A percentile compares a stretch with the other conserved stretches of the same genome.
phyloP scores from a whole-genome alignment of 768 basidiomycete genomes.

The Coprinellus aureogranulatus region DNA sequence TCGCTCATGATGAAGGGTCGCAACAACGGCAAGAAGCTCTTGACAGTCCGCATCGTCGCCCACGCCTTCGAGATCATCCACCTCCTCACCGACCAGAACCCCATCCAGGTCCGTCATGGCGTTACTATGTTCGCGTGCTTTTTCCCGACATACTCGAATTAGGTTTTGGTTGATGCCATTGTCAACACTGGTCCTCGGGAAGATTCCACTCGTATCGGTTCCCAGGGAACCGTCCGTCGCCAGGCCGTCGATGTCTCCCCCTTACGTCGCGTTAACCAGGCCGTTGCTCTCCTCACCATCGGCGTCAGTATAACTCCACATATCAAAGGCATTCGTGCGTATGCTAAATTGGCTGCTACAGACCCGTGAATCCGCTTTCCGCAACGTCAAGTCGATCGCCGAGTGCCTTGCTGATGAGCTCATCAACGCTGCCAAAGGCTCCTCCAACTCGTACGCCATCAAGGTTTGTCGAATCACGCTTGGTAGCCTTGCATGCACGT shows the following conservation, averaged over 20 bases:
- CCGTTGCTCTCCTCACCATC: conserved; percentile 89
- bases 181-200: conserved; percentile 99
- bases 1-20: conserved; percentile 99
- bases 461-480: conserved; percentile 59
- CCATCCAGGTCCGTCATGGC: conserved; percentile 76
- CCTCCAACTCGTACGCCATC: conserved; percentile 99
- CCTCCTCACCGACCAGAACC: conserved; percentile 99
- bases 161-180: conserved; percentile 97
- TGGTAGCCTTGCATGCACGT: too few relatives aligned
- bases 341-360: conserved; percentile 25
- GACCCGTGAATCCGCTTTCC: conserved; percentile 99
- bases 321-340: not conserved
- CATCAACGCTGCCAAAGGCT: conserved; percentile 99
- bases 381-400: conserved; percentile 98
- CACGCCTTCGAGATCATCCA: conserved; percentile 99
- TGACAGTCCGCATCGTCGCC: conserved; percentile 98
- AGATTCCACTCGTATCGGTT: conserved; percentile 99
- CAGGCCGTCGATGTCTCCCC: conserved; percentile 99
- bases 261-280: conserved; percentile 96
- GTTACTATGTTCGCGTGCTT: not conserved
- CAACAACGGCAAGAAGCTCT: conserved; percentile 99
- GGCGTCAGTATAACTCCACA: conserved; percentile 62
- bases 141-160: conserved; percentile 1
- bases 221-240: conserved; percentile 98
- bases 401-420: conserved; percentile 99